Evolutionary conservation across 2,329 filamentous ascomycete species (phyloP).

Genomic region (Scedosporium minutisporum): DNA sequence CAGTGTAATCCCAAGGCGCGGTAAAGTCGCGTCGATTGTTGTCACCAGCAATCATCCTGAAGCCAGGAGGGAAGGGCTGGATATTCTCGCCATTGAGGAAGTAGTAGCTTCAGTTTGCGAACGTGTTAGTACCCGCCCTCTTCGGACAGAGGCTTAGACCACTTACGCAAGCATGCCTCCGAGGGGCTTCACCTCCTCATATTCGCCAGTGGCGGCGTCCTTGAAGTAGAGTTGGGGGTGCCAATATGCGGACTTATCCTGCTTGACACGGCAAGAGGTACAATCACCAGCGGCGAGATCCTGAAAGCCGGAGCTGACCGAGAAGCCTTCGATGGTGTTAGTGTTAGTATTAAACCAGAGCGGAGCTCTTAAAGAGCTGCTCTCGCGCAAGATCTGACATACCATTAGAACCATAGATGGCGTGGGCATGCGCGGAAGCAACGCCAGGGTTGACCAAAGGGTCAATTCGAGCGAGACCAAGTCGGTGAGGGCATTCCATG

Average conservation of each 20-base stretch:
- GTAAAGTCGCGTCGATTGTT: constrained; percentile 59
- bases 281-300: constrained; percentile 55
- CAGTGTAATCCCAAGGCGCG: constrained; percentile 55
- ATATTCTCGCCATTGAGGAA: constrained; percentile 59
- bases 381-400: constrained; percentile 27
- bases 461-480: constrained; percentile 65
- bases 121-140: not conserved
- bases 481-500: constrained; percentile 67
- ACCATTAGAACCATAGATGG: constrained; percentile 69
- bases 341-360: not conserved
- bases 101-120: constrained; percentile 58
- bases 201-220: constrained; percentile 51
- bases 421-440: constrained; percentile 58
- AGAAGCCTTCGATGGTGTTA: constrained; percentile 45
- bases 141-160: not conserved
- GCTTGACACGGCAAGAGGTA: constrained; percentile 68
- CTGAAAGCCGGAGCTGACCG: constrained; percentile 42
- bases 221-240: constrained; percentile 70
- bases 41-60: constrained; percentile 76
- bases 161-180: constrained; percentile 81
- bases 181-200: constrained; percentile 60
- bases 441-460: constrained; percentile 58
- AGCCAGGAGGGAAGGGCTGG: constrained; percentile 64
- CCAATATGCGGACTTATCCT: constrained; percentile 90
- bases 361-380: not conserved